A percentile compares a stretch with the other conserved stretches of the same genome.
Evolutionary conservation across 2,329 filamentous ascomycete species (phyloP).

Genomic region (Tolypocladium inflatum): DNA sequence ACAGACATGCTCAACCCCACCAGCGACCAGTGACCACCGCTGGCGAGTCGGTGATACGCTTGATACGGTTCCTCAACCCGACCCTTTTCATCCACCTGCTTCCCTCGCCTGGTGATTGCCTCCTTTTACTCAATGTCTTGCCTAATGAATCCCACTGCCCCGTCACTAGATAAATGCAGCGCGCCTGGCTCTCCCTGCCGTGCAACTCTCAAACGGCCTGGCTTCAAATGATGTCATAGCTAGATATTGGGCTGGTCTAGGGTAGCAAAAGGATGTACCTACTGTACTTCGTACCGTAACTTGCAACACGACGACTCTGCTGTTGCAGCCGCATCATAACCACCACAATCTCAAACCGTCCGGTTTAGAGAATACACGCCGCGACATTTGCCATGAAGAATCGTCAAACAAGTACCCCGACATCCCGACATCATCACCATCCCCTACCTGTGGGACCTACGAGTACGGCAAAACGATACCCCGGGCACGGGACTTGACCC

Average conservation of each 20-base stretch:
- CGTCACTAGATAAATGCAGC: neutral
- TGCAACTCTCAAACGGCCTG: neutral
- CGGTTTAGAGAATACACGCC: neutral
- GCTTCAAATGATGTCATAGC: neutral
- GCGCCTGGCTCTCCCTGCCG: neutral
- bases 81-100: too few species aligned
- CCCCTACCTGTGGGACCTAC: too few species aligned
- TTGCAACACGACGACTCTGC: neutral
- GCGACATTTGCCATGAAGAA: neutral
- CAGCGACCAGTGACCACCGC: neutral
- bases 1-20: neutral
- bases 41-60: too few species aligned
- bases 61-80: too few species aligned
- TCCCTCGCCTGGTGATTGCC: neutral
- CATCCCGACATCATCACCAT: too few species aligned
- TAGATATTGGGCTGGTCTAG: neutral
- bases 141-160: neutral
- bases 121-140: neutral
- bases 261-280: neutral
- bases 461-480: neutral
- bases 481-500: neutral
- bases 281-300: too few species aligned
- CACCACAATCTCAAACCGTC: neutral
- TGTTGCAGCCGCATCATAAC: neutral
- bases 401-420: too few species aligned